phyloP scores from a whole-genome alignment of 2,329 filamentous ascomycete species.

The Thelonectria blattea region DNA sequence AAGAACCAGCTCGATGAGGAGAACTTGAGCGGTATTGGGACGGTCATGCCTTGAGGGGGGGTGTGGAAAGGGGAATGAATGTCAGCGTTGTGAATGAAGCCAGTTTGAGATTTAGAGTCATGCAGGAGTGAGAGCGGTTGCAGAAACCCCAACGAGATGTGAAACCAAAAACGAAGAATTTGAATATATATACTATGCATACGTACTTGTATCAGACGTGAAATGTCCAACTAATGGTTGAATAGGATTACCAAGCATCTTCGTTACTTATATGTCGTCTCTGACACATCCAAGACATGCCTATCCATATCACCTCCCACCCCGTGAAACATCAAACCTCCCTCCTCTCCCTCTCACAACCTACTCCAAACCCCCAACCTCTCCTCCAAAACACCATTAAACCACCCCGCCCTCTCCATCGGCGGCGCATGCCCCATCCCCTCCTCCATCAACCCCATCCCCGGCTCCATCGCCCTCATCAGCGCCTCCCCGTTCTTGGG shows the following conservation, averaged over 20 bases:
- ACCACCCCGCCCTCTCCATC: constrained; percentile 73
- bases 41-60: constrained; percentile 70
- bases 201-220: background rate
- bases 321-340: constrained; percentile 17
- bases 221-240: background rate
- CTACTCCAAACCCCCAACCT: constrained; percentile 59
- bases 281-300: constrained; percentile 12
- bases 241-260: background rate
- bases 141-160: background rate
- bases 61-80: background rate
- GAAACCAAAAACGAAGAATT: constrained; percentile 4
- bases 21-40: constrained; percentile 83
- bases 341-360: constrained; percentile 36
- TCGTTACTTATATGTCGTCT: background rate
- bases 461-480: constrained; percentile 68
- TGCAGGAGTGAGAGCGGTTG: background rate
- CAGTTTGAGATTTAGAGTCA: background rate
- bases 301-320: constrained; percentile 7
- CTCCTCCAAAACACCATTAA: constrained; percentile 68
- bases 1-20: constrained; percentile 79
- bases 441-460: constrained; percentile 66
- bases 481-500: constrained; percentile 73
- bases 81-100: background rate
- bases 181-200: background rate
- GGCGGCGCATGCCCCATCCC: constrained; percentile 78